phyloP scores from a whole-genome alignment of 2,329 filamentous ascomycete species.

The Bipolaris gigantea region DNA sequence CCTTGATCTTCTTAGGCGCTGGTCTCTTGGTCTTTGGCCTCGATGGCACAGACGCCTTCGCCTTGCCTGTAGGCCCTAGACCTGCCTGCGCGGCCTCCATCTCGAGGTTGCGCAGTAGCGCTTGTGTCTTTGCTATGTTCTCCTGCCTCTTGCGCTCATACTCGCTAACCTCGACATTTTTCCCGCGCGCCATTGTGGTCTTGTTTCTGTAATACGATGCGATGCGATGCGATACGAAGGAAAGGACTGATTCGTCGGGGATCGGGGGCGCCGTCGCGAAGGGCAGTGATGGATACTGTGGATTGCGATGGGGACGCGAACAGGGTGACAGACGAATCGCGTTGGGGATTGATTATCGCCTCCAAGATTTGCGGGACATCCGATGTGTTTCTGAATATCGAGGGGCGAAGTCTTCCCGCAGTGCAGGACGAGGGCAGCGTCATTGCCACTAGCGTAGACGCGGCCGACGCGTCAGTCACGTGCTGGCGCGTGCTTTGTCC shows the following conservation, averaged over 20 bases:
- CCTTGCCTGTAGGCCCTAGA: constrained; percentile 61
- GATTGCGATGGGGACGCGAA: constrained; percentile 6
- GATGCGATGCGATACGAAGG: neutral
- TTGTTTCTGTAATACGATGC: neutral
- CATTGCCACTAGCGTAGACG: constrained; percentile 22
- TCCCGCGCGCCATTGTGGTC: constrained; percentile 37
- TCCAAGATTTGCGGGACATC: neutral
- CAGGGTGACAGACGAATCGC: neutral
- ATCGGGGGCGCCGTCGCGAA: neutral
- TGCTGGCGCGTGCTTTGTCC: constrained; percentile 5
- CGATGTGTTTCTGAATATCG: constrained; percentile 14
- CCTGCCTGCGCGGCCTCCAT: constrained; percentile 68
- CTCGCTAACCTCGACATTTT: constrained; percentile 68
- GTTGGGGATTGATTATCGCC: neutral
- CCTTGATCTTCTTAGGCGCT: constrained; percentile 58
- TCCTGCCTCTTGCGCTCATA: constrained; percentile 84
- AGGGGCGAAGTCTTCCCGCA: neutral
- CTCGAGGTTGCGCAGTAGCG: constrained; percentile 76
- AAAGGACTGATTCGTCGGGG: neutral
- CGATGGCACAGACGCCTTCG: constrained; percentile 51
- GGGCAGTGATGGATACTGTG: neutral
- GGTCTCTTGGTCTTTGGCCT: constrained; percentile 48
- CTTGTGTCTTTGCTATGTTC: constrained; percentile 85
- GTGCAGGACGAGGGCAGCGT: neutral
- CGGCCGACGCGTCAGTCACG: constrained; percentile 22